These are phyloP conservation scores for Nepenthes alata DNA, from an alignment of 179 eudicot species.

Conservation along the genomic window DNA sequence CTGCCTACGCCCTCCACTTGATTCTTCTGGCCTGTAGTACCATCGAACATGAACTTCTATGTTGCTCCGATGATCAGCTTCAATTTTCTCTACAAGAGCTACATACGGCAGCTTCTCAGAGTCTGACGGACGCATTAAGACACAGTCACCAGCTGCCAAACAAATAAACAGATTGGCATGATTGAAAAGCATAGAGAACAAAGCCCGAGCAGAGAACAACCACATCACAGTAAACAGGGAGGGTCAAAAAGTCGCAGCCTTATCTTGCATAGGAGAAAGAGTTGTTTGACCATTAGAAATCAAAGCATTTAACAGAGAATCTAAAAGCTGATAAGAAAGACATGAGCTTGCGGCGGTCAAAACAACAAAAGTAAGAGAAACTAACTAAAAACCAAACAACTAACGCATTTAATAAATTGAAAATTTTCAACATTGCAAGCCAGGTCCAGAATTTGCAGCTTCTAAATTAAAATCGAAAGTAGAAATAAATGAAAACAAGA, in stretches of 20 bases:
- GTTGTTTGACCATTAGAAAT: not conserved
- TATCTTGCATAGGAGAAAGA: not conserved
- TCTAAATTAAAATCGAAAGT: too few relatives aligned
- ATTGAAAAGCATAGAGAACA: too few relatives aligned
- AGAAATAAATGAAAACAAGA: too few relatives aligned
- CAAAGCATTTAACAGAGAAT: too few relatives aligned
- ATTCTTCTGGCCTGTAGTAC: slow-evolving; percentile 60
- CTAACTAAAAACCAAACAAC: not conserved
- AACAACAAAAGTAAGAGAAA: too few relatives aligned
- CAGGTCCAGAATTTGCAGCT: too few relatives aligned
- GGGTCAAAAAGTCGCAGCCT: not conserved
- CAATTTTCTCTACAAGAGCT: slow-evolving; percentile 60
- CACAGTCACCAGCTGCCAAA: slow-evolving; percentile 12
- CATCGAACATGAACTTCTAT: slow-evolving; percentile 22
- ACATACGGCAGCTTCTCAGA: slow-evolving; percentile 55
- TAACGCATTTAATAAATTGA: too few relatives aligned
- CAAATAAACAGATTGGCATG: too few relatives aligned
- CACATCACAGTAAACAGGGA: not conserved
- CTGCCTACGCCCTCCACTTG: slow-evolving; percentile 55
- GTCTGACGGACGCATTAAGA: slow-evolving; percentile 32
- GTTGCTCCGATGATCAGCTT: slow-evolving; percentile 57
- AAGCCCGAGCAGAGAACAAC: not conserved
- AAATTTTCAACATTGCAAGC: too few relatives aligned
- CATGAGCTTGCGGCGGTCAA: too few relatives aligned
- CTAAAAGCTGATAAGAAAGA: too few relatives aligned